Conservation (phyloP, 2,329 filamentous ascomycete species). For the Verticillium dahliae region DNA sequence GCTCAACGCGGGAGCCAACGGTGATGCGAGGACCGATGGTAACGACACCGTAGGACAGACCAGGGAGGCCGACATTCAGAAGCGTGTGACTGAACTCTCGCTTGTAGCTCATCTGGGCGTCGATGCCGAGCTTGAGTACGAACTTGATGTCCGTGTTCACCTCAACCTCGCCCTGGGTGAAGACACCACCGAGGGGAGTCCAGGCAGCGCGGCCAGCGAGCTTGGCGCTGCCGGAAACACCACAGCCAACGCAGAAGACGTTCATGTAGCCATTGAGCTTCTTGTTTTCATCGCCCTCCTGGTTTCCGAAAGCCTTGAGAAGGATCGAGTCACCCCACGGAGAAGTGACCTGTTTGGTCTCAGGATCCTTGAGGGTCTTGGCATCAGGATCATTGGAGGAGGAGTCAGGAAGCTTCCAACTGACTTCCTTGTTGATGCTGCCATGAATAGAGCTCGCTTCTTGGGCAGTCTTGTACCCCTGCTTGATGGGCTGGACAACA, state of each 20-base stretch:
- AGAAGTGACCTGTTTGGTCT: slow-evolving; percentile 15
- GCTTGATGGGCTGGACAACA: slow-evolving; percentile 2
- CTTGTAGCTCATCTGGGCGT: slow-evolving; percentile 16
- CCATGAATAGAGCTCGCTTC: slow-evolving; percentile 7
- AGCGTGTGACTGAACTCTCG: slow-evolving; percentile 15
- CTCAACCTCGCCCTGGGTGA: slow-evolving; percentile 18
- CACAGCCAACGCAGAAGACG: slow-evolving; percentile 23
- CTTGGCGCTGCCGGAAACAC: slow-evolving; percentile 17
- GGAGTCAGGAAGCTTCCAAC: slow-evolving; percentile 14
- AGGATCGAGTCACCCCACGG: slow-evolving; percentile 22
- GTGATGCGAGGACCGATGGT: slow-evolving; percentile 17
- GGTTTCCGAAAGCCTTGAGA: slow-evolving; percentile 17
- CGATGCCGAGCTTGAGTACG: slow-evolving; percentile 21
- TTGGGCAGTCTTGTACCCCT: neutral
- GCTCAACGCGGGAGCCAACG: slow-evolving; percentile 13
- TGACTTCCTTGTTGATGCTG: slow-evolving; percentile 9
- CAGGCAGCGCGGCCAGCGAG: slow-evolving; percentile 19
- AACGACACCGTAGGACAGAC: slow-evolving; percentile 17
- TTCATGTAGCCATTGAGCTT: slow-evolving; percentile 18
- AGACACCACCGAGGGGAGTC: slow-evolving; percentile 14
- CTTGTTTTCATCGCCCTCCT: slow-evolving; percentile 8
- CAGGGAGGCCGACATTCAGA: slow-evolving; percentile 16
- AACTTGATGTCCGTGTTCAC: slow-evolving; percentile 16
- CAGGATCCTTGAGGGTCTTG: slow-evolving; percentile 11
- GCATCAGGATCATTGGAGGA: slow-evolving; percentile 1